Evolutionary conservation across 23 red algal species (phyloP).

Genomic region (Gracilaria gracilis): DNA sequence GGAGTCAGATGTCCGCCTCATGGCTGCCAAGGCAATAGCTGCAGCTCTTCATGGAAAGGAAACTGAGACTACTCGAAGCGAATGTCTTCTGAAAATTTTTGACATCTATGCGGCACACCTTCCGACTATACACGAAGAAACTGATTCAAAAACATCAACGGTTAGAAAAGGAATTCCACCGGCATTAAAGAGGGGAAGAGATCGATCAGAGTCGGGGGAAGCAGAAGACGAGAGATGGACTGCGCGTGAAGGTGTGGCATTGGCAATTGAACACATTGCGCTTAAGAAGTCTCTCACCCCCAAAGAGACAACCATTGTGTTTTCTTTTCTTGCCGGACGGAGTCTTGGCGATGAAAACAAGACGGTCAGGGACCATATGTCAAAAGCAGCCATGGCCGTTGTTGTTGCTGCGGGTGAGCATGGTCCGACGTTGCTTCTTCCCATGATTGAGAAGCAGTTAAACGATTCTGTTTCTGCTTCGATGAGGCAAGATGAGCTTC

Average conservation of each 20-base stretch:
- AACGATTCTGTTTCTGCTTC: not conserved
- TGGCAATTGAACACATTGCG: constrained; percentile 72
- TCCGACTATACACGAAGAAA: constrained; percentile 7
- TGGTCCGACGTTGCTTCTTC: constrained; percentile 64
- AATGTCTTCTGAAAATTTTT: constrained; percentile 68
- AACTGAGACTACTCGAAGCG: constrained; percentile 35
- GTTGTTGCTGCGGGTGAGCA: constrained; percentile 60
- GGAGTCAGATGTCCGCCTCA: constrained; percentile 69
- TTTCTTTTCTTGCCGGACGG: constrained; percentile 79
- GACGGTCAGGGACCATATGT: constrained; percentile 67
- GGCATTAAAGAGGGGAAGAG: constrained; percentile 21
- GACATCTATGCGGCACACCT: constrained; percentile 52
- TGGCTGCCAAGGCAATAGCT: constrained; percentile 75
- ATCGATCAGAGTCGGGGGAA: constrained; percentile 27
- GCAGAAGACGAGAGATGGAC: constrained; percentile 69
- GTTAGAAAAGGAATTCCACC: constrained; percentile 52
- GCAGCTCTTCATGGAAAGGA: constrained; percentile 59
- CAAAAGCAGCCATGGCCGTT: constrained; percentile 72
- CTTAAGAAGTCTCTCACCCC: constrained; percentile 46
- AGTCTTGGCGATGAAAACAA: constrained; percentile 84
- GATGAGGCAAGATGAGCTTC: constrained; percentile 60
- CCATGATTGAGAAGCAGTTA: constrained; percentile 89
- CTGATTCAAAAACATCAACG: not conserved
- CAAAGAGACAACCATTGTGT: constrained; percentile 71
- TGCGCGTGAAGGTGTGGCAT: constrained; percentile 74